A percentile compares a stretch with the other conserved stretches of the same genome.
These are phyloP conservation scores for Neoconidiobolus thromboides DNA, from an alignment of 371 early-diverging fungal species.

Conservation along the genomic window DNA sequence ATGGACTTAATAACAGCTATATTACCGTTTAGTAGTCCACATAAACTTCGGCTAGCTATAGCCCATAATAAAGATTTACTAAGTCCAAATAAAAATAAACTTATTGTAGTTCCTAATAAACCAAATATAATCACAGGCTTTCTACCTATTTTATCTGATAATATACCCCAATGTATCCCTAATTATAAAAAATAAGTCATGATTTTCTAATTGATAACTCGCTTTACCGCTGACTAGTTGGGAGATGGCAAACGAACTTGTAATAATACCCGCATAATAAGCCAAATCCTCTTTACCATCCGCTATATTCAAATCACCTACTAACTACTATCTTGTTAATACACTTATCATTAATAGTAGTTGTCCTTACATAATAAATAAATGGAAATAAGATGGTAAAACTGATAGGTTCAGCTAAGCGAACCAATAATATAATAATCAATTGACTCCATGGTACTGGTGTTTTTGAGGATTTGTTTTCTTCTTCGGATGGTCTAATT, in stretches of 20 bases:
- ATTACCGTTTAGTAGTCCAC: constrained; percentile 66
- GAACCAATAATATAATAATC: constrained; percentile 30
- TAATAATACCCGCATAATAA: constrained; percentile 41
- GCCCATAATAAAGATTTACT: constrained; percentile 46
- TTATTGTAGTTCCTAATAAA: constrained; percentile 43
- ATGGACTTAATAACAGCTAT: constrained; percentile 69
- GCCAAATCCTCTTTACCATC: constrained; percentile 31
- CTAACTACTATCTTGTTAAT: constrained; percentile 18
- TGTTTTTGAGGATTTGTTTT: constrained; percentile 1
- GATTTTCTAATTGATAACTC: background rate
- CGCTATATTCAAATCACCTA: constrained; percentile 30
- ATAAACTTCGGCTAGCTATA: constrained; percentile 32
- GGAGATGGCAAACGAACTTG: constrained; percentile 35
- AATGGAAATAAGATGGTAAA: constrained; percentile 39
- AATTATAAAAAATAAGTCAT: constrained; percentile 7
- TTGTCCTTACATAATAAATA: constrained; percentile 20
- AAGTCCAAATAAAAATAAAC: constrained; percentile 58
- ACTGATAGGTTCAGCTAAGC: constrained; percentile 37
- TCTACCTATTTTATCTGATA: constrained; percentile 50
- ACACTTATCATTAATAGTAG: constrained; percentile 1
- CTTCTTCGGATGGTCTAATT: no score
- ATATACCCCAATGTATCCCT: constrained; percentile 27
- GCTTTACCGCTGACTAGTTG: constrained; percentile 34
- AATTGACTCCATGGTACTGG: constrained; percentile 34
- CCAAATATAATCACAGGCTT: constrained; percentile 67